Evolutionary conservation across 2,329 filamentous ascomycete species (phyloP).

Genomic region (Colletotrichum sp.): DNA sequence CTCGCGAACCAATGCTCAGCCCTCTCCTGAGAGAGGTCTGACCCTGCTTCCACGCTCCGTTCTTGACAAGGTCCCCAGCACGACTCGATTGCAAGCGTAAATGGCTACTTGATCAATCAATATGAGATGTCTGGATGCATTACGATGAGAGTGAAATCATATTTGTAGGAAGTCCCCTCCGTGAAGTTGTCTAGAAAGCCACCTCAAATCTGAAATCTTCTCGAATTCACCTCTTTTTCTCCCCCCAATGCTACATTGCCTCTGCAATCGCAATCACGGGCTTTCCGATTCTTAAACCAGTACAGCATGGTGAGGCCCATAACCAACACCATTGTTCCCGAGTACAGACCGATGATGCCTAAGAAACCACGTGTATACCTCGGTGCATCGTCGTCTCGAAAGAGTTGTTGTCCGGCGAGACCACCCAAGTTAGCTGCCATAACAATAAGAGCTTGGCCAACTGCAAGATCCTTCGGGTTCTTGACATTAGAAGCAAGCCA

Average conservation of each 20-base stretch:
- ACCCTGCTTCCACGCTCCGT: background rate
- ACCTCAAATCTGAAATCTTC: background rate
- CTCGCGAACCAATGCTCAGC: background rate
- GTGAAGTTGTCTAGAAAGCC: background rate
- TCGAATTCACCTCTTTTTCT: background rate
- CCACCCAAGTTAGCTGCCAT: background rate
- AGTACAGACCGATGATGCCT: background rate
- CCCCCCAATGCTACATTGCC: background rate
- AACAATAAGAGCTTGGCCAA: background rate
- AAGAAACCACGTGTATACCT: background rate
- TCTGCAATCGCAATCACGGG: background rate
- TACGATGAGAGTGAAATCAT: background rate
- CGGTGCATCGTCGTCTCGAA: background rate
- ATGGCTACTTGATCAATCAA: background rate
- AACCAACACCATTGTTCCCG: background rate
- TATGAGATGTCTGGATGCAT: background rate
- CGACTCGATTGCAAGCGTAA: background rate
- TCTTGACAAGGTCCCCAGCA: background rate
- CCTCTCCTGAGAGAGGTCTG: constrained; percentile 23
- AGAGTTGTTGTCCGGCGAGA: background rate
- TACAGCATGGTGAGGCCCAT: background rate
- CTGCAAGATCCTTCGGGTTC: background rate
- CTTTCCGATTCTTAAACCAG: background rate
- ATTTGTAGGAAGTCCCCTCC: background rate
- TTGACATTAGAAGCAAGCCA: background rate